A percentile compares a stretch with the other conserved stretches of the same genome.
Evolutionary conservation across 805 yeast genomes (phyloP).

Genomic region (Candida bentonensis): DNA sequence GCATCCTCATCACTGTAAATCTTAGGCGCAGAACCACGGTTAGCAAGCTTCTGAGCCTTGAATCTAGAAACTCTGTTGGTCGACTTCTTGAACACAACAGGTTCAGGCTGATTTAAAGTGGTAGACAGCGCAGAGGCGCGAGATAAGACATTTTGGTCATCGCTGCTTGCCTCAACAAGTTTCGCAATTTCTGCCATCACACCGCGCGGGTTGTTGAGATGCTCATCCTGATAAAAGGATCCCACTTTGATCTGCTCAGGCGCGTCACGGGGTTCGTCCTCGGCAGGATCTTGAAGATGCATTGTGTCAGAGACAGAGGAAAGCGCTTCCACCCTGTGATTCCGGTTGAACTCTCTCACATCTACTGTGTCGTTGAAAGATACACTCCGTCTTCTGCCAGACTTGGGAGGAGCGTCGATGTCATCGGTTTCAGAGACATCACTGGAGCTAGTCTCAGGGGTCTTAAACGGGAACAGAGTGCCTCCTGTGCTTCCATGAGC

Average conservation of each 20-base stretch:
- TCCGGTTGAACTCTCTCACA: constrained; percentile 8
- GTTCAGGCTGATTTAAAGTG: no score
- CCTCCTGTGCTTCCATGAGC: constrained; percentile 23
- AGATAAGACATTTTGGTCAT: background rate
- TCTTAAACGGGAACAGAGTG: constrained; percentile 18
- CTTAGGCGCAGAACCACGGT: background rate
- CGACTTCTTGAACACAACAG: constrained; percentile 1
- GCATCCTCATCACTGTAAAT: background rate
- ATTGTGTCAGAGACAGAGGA: background rate
- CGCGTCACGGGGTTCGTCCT: background rate
- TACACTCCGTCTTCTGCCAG: constrained; percentile 6
- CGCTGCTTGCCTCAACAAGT: background rate
- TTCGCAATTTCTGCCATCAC: background rate
- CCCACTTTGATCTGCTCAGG: background rate
- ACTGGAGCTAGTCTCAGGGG: background rate
- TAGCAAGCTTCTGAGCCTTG: constrained; percentile 11
- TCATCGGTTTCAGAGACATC: background rate
- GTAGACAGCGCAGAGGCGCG: background rate
- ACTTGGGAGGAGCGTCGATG: background rate
- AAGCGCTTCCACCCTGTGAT: background rate
- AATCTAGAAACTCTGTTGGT: constrained; percentile 19
- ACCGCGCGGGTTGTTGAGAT: background rate
- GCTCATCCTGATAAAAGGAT: background rate
- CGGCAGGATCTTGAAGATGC: background rate
- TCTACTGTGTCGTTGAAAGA: constrained; percentile 13